Evolutionary conservation across 768 basidiomycete genomes (phyloP), one percentile per base, ranked within the genome.

Genomic region (Porphyrellus cyaneotinctus): DNA sequence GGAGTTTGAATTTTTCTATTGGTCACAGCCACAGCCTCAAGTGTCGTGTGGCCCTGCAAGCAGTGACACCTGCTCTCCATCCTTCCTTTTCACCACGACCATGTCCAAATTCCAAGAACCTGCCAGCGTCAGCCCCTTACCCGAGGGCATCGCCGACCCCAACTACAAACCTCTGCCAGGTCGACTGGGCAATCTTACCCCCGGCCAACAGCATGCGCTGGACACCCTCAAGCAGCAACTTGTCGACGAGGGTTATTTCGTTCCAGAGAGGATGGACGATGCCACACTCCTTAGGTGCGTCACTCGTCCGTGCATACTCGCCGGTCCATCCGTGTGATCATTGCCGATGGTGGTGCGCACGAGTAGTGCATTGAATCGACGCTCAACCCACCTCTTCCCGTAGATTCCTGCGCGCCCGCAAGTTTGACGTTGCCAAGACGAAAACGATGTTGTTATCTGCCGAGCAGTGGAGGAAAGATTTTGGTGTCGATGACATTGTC

Each of bases 351-450:
- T 22, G n/a, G 15, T 22, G 38, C 49, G 43, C 51, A 20, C 52
- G 33, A 53, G 33, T n/a, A n/a, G 6, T 9, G 10, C 10, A 15
- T 7, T 22, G 11, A 18, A 38, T 24, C 9, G 9, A 37, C 12
- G 26, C 35, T 44, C 44, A 38, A 18, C 2, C 24, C 2, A 3
- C 17, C 2, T 18, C 30, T 2, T 13, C 6, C 24, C 18, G 4
- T 56, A 91, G 94, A 64, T 99, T 95, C 74, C 74, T 97, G 54
- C 81, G 97, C 32, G 97, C 95, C 7, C 79, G 97, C 59, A 94
- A 88, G 71, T 99, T 97, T 59, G 93, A 98, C 73, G 69, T 95
- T 10, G 68, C 66, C 39, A 84, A 83, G 67, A 80, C 93, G 11
- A 95, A 92, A 74, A 71, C 73, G 60, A 99, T 98, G 95, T 73